Percentiles rank a stretch among this genome's conserved stretches.
These are phyloP conservation scores for Grosmannia huntii DNA, from an alignment of 2,329 filamentous ascomycete species.

Conservation along the genomic window DNA sequence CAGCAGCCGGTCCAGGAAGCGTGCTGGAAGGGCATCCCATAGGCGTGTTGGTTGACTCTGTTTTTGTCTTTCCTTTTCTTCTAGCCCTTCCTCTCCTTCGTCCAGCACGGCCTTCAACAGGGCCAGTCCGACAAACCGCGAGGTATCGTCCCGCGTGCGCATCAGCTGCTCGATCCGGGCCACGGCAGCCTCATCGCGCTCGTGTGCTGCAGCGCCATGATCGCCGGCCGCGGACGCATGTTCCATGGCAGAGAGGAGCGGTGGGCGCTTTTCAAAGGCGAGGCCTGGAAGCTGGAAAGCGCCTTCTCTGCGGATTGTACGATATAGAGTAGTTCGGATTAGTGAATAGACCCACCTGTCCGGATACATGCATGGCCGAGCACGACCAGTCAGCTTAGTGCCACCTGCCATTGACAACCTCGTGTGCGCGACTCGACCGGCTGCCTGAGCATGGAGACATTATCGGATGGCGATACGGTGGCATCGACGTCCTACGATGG, in stretches of 20 bases:
- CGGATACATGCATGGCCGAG: too few species aligned
- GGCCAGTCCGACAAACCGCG: slow-evolving; percentile 54
- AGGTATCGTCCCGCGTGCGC: slow-evolving; percentile 49
- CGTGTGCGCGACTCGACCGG: background rate
- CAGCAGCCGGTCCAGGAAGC: slow-evolving; percentile 51
- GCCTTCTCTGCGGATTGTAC: background rate
- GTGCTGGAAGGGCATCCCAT: slow-evolving; percentile 48
- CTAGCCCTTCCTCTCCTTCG: slow-evolving; percentile 20
- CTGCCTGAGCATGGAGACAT: background rate
- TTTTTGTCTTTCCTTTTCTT: too few species aligned
- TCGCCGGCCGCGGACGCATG: background rate
- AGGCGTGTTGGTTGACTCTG: slow-evolving; percentile 26
- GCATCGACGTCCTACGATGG: background rate
- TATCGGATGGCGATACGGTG: background rate
- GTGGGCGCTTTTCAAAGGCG: background rate
- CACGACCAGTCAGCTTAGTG: background rate
- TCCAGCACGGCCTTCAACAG: slow-evolving; percentile 54
- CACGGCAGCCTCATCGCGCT: slow-evolving; percentile 16
- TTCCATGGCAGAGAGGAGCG: too few species aligned
- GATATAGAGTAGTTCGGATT: too few species aligned
- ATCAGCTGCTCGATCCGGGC: slow-evolving; percentile 43
- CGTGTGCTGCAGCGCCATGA: background rate
- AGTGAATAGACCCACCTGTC: background rate
- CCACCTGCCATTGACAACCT: background rate
- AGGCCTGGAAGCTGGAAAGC: background rate